Conservation (phyloP, 2,329 filamentous ascomycete species). For the Sporothrix phasma region DNA sequence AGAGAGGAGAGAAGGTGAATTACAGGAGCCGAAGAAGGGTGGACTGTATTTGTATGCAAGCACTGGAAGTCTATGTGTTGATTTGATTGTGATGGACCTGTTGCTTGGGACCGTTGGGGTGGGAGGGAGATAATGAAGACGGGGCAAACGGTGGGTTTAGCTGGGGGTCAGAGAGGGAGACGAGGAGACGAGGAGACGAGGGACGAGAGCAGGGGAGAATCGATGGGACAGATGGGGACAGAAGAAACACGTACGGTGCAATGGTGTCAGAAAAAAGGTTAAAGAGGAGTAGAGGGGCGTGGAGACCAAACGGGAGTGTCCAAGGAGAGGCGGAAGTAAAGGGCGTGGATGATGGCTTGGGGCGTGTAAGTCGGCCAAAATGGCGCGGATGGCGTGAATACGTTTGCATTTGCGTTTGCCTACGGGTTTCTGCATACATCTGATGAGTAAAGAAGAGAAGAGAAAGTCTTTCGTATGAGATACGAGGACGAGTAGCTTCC, state of each 20-base stretch:
- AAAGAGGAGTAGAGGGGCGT: not conserved
- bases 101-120: not conserved
- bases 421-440: not conserved
- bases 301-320: not conserved
- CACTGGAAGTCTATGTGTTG: not conserved
- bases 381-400: not conserved
- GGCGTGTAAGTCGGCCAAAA: not conserved
- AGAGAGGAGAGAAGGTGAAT: not conserved
- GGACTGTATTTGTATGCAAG: conserved; percentile 1
- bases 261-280: not conserved
- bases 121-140: not conserved
- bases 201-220: not conserved
- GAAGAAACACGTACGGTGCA: not conserved
- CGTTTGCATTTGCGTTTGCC: not conserved
- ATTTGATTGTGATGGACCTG: not conserved
- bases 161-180: not conserved
- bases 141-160: not conserved
- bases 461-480: no score
- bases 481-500: no score
- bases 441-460: not conserved
- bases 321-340: not conserved
- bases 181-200: no score
- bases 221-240: not conserved
- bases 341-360: not conserved
- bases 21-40: not conserved